Evolutionary conservation across 2,329 filamentous ascomycete genomes (phyloP).

Genomic region (Neurospora sp.): DNA sequence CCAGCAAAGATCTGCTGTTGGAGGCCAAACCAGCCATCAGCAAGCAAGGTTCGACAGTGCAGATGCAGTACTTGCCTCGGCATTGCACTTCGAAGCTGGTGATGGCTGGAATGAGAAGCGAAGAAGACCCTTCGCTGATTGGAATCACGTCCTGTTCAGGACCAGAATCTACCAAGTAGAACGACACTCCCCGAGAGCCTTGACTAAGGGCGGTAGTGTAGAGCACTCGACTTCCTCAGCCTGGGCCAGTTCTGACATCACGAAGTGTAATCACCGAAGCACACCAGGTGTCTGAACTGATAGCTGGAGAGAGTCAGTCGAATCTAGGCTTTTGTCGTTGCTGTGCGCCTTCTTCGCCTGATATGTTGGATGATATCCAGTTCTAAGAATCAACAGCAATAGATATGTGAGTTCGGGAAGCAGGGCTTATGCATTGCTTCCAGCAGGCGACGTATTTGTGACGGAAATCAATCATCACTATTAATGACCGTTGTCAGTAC

Average conservation of each 20-base stretch:
- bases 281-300: neutral
- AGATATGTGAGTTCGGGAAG: neutral
- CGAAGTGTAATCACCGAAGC: neutral
- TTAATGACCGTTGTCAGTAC: neutral
- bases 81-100: neutral
- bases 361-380: neutral
- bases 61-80: neutral
- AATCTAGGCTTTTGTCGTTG: neutral
- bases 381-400: neutral
- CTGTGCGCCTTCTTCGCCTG: neutral
- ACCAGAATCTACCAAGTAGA: neutral
- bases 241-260: neutral
- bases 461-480: neutral
- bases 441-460: neutral
- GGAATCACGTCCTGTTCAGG: neutral
- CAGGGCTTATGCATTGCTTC: neutral
- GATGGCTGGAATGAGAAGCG: neutral
- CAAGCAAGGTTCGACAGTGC: neutral
- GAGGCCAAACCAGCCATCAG: neutral
- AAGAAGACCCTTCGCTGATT: neutral
- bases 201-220: neutral
- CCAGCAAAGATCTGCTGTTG: neutral
- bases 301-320: neutral
- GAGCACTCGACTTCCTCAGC: neutral
- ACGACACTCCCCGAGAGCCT: neutral